Evolutionary conservation across 371 early-diverging fungal genomes (phyloP).

Genomic region (Mortierella sp.): DNA sequence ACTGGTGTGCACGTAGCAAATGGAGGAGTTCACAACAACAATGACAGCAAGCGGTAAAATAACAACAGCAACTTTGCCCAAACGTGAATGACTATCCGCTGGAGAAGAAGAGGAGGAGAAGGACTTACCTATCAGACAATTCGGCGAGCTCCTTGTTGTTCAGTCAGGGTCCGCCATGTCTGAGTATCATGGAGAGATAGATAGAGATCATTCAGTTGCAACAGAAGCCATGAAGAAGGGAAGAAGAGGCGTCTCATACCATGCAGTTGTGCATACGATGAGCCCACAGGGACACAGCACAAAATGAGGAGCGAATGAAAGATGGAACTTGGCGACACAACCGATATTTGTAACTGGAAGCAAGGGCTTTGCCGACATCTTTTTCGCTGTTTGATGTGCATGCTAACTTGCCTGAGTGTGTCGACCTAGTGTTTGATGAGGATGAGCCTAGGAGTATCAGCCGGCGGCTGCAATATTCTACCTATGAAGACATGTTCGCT

Average conservation of each 20-base stretch:
- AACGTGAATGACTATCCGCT: conserved; percentile 91
- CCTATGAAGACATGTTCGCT: neutral
- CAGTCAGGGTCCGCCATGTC: neutral
- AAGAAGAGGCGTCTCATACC: neutral
- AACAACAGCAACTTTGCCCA: conserved; percentile 67
- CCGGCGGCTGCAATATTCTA: neutral
- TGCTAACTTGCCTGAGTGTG: neutral
- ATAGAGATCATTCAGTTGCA: neutral
- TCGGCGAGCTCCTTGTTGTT: neutral
- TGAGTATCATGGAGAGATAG: neutral
- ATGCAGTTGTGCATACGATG: neutral
- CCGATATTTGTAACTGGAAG: neutral
- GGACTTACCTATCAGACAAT: neutral
- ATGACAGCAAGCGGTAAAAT: neutral
- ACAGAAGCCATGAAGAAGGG: neutral
- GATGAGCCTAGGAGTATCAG: neutral
- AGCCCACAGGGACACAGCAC: neutral
- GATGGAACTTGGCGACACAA: neutral
- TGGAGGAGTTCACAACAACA: conserved; percentile 61
- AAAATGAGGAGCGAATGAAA: neutral
- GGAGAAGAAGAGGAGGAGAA: neutral
- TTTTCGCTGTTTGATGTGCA: neutral
- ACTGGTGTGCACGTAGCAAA: conserved; percentile 4
- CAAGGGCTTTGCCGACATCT: neutral
- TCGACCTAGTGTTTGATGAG: neutral